Evolutionary conservation across 768 basidiomycete genomes (phyloP), one percentile per base, ranked within the genome.

Genomic region (Phlebiopsis gigantea): DNA sequence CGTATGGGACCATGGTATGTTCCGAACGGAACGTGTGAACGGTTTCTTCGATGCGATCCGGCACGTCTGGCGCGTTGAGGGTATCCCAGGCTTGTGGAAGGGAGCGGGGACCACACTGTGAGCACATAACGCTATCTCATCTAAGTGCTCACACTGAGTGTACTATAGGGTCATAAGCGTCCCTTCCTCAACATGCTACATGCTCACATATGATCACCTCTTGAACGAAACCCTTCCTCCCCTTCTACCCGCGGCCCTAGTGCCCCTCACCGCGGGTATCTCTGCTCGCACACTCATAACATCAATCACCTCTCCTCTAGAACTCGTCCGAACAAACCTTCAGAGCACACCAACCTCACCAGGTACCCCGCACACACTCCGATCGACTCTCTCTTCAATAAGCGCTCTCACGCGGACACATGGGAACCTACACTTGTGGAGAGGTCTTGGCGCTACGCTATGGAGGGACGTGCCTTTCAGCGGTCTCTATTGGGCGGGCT

Each of bases 381-480:
- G 82, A 43, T 89, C 88, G 43, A 88, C 90, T 10, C 76, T 94
- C 21, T 55, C 72, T 39, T 82, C 87, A 3, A 75, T 95, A 57
- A 78, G 79, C 0, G 67, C 62, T 0, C 71, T 90, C 10, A 85
- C 89, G 10, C 79, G 77, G 24, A 66, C 73, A 30, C 76, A 88
- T 44, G 96, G 95, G 5, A 62, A 85, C 5, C 69, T 74, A 9
- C 87, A 81, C 48, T 78, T 98, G 25, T 99, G 93, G 93, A 79
- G 92, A 53, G 97, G 97, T 0, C 77, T 99, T 7, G 89, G 89
- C 0, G 83, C 95, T 1, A 96, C 93, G 4, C 76, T 99, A 8
- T 98, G 94, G 94, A 82, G 97, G 49, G 97, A 99, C 64, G 95
- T 98, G 5, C 96, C 97, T 0, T 99, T 99, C 69, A 93, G 91